These are phyloP conservation scores for Chaetoceros tenuissimus DNA, from an alignment of 108 stramenopile species.

Conservation along the genomic window DNA sequence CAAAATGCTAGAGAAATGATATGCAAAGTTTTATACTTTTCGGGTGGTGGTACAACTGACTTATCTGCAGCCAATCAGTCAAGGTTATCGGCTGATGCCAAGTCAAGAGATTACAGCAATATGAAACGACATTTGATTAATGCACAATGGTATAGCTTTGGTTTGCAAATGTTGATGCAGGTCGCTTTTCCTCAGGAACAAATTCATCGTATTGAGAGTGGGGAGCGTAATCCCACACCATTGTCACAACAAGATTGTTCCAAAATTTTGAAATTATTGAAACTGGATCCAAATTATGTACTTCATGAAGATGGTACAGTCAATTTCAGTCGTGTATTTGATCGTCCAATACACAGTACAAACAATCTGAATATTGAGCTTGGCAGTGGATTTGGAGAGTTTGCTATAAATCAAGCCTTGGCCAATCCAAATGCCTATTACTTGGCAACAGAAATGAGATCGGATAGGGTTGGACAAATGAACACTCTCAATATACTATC, in stretches of 20 bases:
- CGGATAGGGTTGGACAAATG: conserved; percentile 75
- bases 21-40: conserved; percentile 57
- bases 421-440: conserved; percentile 47
- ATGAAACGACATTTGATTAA: conserved; percentile 26
- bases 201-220: neutral
- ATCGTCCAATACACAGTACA: conserved; percentile 4
- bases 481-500: conserved; percentile 33
- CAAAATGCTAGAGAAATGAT: no score
- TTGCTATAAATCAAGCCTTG: conserved; percentile 59
- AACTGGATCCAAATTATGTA: conserved; percentile 25
- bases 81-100: no score
- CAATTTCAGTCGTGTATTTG: conserved; percentile 26
- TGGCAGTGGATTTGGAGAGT: conserved; percentile 77
- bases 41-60: conserved; percentile 75
- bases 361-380: conserved; percentile 61
- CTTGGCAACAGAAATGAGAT: conserved; percentile 67
- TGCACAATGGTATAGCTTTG: conserved; percentile 58
- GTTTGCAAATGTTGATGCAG: conserved; percentile 28
- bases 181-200: neutral
- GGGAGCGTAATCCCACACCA: neutral
- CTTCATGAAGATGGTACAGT: conserved; percentile 33
- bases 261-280: conserved; percentile 19
- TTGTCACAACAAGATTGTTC: conserved; percentile 22
- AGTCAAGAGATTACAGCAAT: conserved; percentile 5
- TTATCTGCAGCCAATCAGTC: conserved; percentile 10